phyloP scores from a whole-genome alignment of 495 filamentous ascomycete species.

The Trichoderma erinaceum region DNA sequence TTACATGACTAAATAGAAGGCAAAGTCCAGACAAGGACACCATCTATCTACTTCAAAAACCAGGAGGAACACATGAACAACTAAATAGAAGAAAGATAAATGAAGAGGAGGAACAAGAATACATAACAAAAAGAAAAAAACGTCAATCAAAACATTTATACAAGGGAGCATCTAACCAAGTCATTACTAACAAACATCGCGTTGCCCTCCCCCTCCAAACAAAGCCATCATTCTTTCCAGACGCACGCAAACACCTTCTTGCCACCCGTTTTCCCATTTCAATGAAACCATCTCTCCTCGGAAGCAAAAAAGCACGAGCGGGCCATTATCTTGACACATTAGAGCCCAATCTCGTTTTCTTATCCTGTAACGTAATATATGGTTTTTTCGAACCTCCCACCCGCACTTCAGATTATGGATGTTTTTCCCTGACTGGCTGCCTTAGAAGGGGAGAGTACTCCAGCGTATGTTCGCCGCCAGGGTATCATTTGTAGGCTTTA shows the following conservation, averaged over 20 bases:
- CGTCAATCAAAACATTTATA: constrained; percentile 12
- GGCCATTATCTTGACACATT: background rate
- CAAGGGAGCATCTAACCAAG: constrained; percentile 10
- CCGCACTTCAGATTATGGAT: background rate
- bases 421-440: constrained; percentile 1
- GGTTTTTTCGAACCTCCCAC: background rate
- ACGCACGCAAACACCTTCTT: background rate
- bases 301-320: background rate
- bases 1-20: background rate
- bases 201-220: background rate
- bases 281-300: background rate
- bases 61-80: background rate
- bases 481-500: constrained; percentile 1
- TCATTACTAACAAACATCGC: constrained; percentile 14
- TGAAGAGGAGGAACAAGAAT: background rate
- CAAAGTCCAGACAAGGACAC: background rate
- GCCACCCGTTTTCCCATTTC: background rate
- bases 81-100: background rate
- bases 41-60: background rate
- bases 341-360: background rate
- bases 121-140: background rate
- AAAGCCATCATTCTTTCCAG: background rate
- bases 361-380: background rate
- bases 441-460: constrained; percentile 12
- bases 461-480: constrained; percentile 12